Evolutionary conservation across 164 flowering plant species (phyloP), one percentile per base, ranked within the genome.

Genomic region (Houttuynia cordata): DNA sequence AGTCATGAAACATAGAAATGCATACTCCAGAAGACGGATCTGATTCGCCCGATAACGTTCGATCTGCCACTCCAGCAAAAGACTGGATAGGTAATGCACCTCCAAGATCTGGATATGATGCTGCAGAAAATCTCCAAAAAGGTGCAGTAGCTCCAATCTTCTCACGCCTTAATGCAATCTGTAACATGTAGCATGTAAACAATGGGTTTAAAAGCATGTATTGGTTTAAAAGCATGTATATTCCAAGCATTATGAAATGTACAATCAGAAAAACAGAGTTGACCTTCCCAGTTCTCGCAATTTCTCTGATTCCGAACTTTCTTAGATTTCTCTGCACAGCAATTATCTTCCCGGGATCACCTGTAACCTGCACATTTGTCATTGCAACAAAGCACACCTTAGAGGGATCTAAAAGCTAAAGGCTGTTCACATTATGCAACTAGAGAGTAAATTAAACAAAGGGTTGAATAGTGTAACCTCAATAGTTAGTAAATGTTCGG

Each of bases 301-400:
- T 73, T 74, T 94, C 91, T 71, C 65, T 85, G 67, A 94, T 83
- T 41, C 97, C 96, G 75, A 88, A 91, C 76, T 91, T 94, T 45
- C 72, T 72, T 24, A 94, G 73, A 64, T 87, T 88, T 69, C 88
- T 83, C 59, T 74, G 78, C 10, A 88, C 78, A 58, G 97, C 93
- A 67, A 65, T 86, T 75, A 91, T 80, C 79, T 94, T 94, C 40
- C 99, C 99, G n/a, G 99, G 99, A 74, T 94, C 99, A 69, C 99
- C 99, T 64, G 99, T 94, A 39, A 94, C 93, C 99, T 94, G 62
- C 56, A 58, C 51, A 57, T 56, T 60, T 39, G 30, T 51, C 41
- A 68, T 30, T 8, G 24, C 56, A 64, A 51, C 3, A 51, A 22
- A 61, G 6, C 41, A 50, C n/a, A 37, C 15, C 19, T 61, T 19